Evolutionary conservation across 768 basidiomycete species (phyloP).

Genomic region (Collybiopsis confluens): DNA sequence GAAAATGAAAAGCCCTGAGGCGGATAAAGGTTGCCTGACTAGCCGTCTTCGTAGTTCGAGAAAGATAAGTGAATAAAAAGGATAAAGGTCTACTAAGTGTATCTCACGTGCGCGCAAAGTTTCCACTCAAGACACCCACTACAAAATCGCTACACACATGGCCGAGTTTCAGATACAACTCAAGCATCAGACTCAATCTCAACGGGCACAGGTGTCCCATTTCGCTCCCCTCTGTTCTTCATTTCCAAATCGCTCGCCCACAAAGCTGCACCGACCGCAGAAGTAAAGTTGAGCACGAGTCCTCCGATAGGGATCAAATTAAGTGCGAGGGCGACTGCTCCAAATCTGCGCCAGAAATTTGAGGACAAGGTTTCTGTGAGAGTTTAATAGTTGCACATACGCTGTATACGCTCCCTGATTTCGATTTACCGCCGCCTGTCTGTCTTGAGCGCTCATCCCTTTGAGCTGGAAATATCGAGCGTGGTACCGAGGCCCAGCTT

Average conservation of each 20-base stretch:
- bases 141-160: background rate
- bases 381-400: no score
- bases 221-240: background rate
- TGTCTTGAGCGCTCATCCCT: constrained; percentile 39
- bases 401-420: constrained; percentile 60
- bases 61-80: no score
- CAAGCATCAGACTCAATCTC: background rate
- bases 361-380: no score
- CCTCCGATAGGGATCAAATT: constrained; percentile 59
- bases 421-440: constrained; percentile 41
- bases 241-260: constrained; percentile 70
- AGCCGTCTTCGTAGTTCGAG: no score
- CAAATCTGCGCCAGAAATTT: constrained; percentile 44
- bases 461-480: constrained; percentile 70
- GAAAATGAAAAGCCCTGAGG: no score
- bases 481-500: constrained; percentile 55
- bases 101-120: background rate
- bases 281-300: constrained; percentile 57
- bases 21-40: no score
- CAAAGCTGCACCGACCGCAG: constrained; percentile 65
- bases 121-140: background rate
- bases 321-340: constrained; percentile 52
- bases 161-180: background rate
- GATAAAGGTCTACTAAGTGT: background rate
- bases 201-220: background rate